Evolutionary conservation across 225 moss, liverwort and hornwort genomes (phyloP).

Genomic region (Sphagnum contortum): DNA sequence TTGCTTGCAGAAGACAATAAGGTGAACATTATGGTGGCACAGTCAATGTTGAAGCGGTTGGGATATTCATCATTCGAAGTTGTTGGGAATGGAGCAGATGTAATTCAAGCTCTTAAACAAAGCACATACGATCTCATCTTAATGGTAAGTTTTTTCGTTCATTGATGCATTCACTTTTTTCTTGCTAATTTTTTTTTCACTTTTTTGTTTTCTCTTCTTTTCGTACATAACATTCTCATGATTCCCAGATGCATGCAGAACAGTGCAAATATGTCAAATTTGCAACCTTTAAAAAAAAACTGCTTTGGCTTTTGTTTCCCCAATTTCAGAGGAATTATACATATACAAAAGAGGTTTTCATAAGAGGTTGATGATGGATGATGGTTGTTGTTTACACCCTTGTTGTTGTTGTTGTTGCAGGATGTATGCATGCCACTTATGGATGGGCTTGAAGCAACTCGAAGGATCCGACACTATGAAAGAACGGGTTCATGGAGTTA

Average conservation of each 20-base stretch:
- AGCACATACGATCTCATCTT: slow-evolving; percentile 57
- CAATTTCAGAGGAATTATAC: no score
- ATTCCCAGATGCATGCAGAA: no score
- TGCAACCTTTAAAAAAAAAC: no score
- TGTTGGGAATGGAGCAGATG: slow-evolving; percentile 72
- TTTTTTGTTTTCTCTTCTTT: no score
- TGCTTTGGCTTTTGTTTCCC: no score
- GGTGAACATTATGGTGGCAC: slow-evolving; percentile 77
- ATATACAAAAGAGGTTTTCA: no score
- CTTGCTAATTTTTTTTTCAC: no score
- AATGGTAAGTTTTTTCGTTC: slow-evolving; percentile 30
- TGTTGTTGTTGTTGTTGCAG: slow-evolving; percentile 1
- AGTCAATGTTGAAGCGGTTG: slow-evolving; percentile 73
- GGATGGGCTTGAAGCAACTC: slow-evolving; percentile 50
- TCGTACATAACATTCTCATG: no score
- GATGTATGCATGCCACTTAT: slow-evolving; percentile 53
- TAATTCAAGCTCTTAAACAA: slow-evolving; percentile 49
- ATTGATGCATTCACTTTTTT: no score
- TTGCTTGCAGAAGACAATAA: slow-evolving; percentile 60
- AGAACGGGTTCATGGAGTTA: slow-evolving; percentile 33
- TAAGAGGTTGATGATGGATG: no score
- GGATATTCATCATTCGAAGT: slow-evolving; percentile 72
- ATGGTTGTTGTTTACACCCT: no score
- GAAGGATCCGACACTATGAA: slow-evolving; percentile 34
- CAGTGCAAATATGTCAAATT: no score